Conservation (phyloP, 176 grass and related monocot genomes). For the Tillandsia fasciculata region DNA sequence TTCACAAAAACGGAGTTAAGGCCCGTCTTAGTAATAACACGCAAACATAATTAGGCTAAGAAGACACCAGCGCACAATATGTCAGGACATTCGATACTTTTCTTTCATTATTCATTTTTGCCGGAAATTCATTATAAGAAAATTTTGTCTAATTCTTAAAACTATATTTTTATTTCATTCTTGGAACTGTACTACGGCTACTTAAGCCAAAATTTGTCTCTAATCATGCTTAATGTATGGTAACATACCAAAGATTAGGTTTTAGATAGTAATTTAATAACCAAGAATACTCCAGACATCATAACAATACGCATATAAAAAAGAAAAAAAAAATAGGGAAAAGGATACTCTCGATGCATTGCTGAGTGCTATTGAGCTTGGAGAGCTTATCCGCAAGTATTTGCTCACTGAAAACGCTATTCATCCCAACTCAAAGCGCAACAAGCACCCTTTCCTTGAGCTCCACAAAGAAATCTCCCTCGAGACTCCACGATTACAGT, state of each 20-base stretch:
- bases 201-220: too few species aligned
- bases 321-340: constrained; percentile 4
- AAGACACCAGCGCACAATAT: too few species aligned
- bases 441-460: neutral
- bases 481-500: neutral
- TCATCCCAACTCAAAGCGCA: constrained; percentile 36
- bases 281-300: neutral
- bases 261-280: neutral
- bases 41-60: neutral
- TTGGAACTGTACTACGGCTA: too few species aligned
- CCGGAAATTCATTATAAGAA: too few species aligned
- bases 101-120: too few species aligned
- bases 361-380: constrained; percentile 97
- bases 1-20: constrained; percentile 43
- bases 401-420: constrained; percentile 76
- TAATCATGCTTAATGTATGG: neutral
- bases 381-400: constrained; percentile 88
- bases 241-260: neutral
- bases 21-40: neutral
- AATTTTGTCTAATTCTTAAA: too few species aligned
- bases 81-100: too few species aligned
- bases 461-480: neutral
- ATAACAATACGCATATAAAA: too few species aligned
- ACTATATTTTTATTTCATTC: too few species aligned
- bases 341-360: constrained; percentile 99